Conservation (phyloP, 202 grass and related monocot genomes). For the Thinopyrum obtusiflorum region DNA sequence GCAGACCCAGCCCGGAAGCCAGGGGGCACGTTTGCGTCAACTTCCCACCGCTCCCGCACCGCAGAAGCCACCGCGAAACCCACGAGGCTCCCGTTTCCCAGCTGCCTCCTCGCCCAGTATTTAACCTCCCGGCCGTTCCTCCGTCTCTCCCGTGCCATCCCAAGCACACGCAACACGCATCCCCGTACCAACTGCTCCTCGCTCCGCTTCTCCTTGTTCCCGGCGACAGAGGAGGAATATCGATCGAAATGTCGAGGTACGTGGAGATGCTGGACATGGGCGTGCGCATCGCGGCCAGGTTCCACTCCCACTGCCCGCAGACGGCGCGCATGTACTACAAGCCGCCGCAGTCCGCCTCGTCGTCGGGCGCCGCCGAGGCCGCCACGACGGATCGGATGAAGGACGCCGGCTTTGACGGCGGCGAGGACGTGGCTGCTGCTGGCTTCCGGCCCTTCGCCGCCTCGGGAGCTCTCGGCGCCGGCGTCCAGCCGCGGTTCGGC, state of each 20-base stretch:
- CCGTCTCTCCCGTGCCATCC: neutral
- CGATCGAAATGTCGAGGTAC: conserved; percentile 42
- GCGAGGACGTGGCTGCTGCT: neutral
- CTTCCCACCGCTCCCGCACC: neutral
- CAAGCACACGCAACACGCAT: neutral
- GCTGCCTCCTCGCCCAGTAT: neutral
- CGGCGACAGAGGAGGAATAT: too few relatives aligned
- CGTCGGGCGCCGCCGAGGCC: neutral
- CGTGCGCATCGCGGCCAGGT: conserved; percentile 58
- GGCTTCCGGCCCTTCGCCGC: neutral
- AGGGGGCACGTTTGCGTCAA: neutral
- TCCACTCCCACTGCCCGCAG: conserved; percentile 74
- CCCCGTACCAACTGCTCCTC: too few relatives aligned
- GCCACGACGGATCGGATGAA: neutral
- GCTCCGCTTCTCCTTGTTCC: neutral
- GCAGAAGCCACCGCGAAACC: conserved; percentile 15
- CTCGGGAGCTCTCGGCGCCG: neutral
- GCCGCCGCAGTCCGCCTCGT: conserved; percentile 35
- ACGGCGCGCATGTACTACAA: conserved; percentile 83
- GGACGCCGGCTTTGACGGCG: neutral
- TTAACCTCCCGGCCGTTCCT: too few relatives aligned
- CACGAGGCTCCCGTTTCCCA: neutral
- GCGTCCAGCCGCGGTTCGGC: neutral
- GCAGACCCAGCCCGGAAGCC: neutral
- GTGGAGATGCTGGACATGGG: conserved; percentile 75